These are phyloP conservation scores for Yamadazyma olivae DNA, from an alignment of 805 yeast genomes.

Conservation along the genomic window DNA sequence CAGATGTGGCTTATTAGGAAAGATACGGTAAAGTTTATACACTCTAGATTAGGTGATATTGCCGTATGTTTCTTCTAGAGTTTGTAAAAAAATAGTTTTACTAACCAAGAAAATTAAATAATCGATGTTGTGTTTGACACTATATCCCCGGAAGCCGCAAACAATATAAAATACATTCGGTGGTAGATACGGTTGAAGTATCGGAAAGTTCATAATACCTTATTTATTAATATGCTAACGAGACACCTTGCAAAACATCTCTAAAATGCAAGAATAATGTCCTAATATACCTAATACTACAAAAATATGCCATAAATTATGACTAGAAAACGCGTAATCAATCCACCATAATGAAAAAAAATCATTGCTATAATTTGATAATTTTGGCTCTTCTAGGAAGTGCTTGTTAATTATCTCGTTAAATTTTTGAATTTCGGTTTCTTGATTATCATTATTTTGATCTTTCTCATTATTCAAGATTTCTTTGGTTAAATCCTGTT, in stretches of 20 bases:
- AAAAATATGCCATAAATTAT: slow-evolving; percentile 90
- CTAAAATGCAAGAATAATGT: slow-evolving; percentile 76
- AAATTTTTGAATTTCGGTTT: slow-evolving; percentile 17
- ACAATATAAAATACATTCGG: too few relatives aligned
- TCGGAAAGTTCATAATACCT: too few relatives aligned
- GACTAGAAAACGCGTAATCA: slow-evolving; percentile 72
- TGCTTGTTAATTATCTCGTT: slow-evolving; percentile 32
- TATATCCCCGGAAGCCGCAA: too few relatives aligned
- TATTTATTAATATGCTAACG: too few relatives aligned
- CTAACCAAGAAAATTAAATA: too few relatives aligned
- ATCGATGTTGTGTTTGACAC: too few relatives aligned
- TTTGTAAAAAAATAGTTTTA: too few relatives aligned
- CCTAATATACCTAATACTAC: slow-evolving; percentile 89
- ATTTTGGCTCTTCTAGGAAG: slow-evolving; percentile 30
- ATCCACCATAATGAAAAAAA: slow-evolving; percentile 78
- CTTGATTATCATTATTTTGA: slow-evolving; percentile 8
- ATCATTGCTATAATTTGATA: slow-evolving; percentile 33
- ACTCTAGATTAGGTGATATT: too few relatives aligned
- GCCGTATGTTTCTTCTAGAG: too few relatives aligned
- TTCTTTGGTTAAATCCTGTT: slow-evolving; percentile 11
- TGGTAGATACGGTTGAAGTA: too few relatives aligned
- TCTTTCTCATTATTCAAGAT: slow-evolving; percentile 6
- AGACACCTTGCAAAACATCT: slow-evolving; percentile 49
- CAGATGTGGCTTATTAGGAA: too few relatives aligned
- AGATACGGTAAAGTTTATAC: too few relatives aligned